These are phyloP conservation scores for Spiromastix sp. DNA, from an alignment of 2,329 filamentous ascomycete species.

Conservation along the genomic window DNA sequence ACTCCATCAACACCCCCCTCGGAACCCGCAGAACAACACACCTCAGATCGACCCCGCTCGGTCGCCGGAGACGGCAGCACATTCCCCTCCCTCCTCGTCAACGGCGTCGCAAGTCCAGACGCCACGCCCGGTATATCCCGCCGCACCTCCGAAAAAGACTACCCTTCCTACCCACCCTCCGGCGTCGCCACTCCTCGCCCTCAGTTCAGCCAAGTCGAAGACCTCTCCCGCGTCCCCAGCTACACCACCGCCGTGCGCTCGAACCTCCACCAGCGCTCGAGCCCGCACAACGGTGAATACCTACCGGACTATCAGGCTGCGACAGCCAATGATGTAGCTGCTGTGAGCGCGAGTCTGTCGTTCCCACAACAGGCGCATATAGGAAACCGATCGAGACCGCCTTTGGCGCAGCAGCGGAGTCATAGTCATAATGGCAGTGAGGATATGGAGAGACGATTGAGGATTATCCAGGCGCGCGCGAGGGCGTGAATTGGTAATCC, in stretches of 20 bases:
- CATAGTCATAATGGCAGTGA: conserved; percentile 15
- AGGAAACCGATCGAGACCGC: too few species aligned
- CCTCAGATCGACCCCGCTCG: conserved; percentile 16
- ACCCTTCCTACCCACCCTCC: conserved; percentile 32
- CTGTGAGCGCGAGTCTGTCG: conserved; percentile 1
- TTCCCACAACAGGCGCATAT: conserved; percentile 9
- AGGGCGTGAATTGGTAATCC: conserved; percentile 16
- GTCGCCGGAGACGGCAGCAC: conserved; percentile 7
- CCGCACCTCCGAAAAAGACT: conserved; percentile 38
- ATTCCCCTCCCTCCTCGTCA: conserved; percentile 9
- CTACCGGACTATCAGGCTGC: conserved; percentile 57
- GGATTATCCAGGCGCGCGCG: conserved; percentile 30
- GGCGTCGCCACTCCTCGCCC: conserved; percentile 32
- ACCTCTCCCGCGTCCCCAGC: conserved; percentile 64
- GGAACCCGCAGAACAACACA: conserved; percentile 3
- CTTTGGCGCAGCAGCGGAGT: conserved; percentile 16
- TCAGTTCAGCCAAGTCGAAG: conserved; percentile 47
- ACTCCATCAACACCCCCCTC: conserved; percentile 5
- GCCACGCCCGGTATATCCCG: conserved; percentile 30
- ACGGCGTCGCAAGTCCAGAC: conserved; percentile 25
- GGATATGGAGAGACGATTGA: conserved; percentile 30
- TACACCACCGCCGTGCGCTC: conserved; percentile 64
- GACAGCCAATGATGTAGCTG: conserved; percentile 7
- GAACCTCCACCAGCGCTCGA: too few species aligned
- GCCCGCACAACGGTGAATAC: conserved; percentile 39